Evolutionary conservation across 108 stramenopile genomes (phyloP), one percentile per base, ranked within the genome.

Genomic region (Cyclostephanos tholiformis): DNA sequence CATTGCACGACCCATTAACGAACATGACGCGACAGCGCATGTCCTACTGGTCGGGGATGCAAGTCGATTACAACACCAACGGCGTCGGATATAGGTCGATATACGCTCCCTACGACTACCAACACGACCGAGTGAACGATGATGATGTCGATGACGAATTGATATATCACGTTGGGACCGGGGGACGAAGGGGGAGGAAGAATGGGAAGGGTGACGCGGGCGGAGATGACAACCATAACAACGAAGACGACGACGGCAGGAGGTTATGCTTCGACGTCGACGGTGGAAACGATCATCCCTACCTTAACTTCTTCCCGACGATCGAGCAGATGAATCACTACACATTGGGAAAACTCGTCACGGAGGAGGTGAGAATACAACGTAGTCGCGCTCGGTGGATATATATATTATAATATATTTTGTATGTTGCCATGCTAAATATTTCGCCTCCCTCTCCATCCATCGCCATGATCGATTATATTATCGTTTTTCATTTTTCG

Each of bases 281-380:
- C 5, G 69, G 50, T 0, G 76, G 35, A 0, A 69, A 43, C 41
- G 38, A 52, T 44, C 53, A 30, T 27, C 23, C 36, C 13, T 66
- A 32, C 66, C 20, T 77, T 13, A 70, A 71, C 56, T 77, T 77
- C 69, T 77, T 77, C 29, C 76, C 76, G 14, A 77, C 76, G 30
- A 55, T 65, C 50, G 76, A 56, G 30, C 70, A 77, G 38, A 71
- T 77, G 76, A 19, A 46, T 12, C 69, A 65, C 50, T 77, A 77
- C 63, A 56, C 63, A 0, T 36, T 71, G 38, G 63, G 70, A 5
- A 58, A 39, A 6, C 43, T 77, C 39, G 44, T 77, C 48, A 71
- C 76, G 9, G 22, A 20, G 8, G 60, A 65, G 64, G 73, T 74
- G 12, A 63, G 62, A 25, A 5, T n/a, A n/a, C n/a, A n/a, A n/a